phyloP scores from a whole-genome alignment of 1,284 basidiomycete genomes.

The Boletus albobrunnescens region DNA sequence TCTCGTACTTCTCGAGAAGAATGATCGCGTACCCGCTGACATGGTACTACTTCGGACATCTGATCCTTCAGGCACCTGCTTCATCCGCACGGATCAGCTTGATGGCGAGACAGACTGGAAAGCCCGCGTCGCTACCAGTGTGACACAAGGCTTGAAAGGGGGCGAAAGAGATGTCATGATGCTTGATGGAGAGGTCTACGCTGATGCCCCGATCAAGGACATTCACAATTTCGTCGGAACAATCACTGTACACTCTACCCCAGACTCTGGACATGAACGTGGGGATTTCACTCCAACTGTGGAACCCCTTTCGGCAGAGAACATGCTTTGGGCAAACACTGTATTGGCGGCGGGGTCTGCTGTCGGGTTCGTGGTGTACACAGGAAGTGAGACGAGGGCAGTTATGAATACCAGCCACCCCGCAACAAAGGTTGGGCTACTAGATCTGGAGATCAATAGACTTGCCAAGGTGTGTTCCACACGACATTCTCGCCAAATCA shows the following conservation, averaged over 20 bases:
- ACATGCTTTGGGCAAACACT: constrained; percentile 96
- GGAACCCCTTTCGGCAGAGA: constrained; percentile 86
- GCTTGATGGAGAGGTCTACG: constrained; percentile 84
- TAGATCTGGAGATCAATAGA: constrained; percentile 94
- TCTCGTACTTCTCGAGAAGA: constrained; percentile 91
- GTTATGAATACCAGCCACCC: constrained; percentile 99
- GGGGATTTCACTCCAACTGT: constrained; percentile 48
- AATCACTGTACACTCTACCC: constrained; percentile 68
- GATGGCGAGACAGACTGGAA: constrained; percentile 99
- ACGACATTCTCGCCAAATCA: no score
- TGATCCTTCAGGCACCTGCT: constrained; percentile 88
- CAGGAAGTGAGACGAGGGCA: constrained; percentile 90
- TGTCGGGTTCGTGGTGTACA: constrained; percentile 91
- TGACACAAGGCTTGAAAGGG: constrained; percentile 22
- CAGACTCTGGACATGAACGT: constrained; percentile 36
- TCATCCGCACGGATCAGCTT: constrained; percentile 95
- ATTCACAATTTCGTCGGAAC: constrained; percentile 96
- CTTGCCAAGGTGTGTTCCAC: constrained; percentile 79
- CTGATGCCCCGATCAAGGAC: constrained; percentile 94
- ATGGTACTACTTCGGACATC: constrained; percentile 87
- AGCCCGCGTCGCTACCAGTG: constrained; percentile 76
- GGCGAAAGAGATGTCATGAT: constrained; percentile 59
- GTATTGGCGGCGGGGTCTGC: constrained; percentile 94
- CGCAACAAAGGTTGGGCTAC: constrained; percentile 87
- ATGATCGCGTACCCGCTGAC: constrained; percentile 95